Evolutionary conservation across 768 basidiomycete species (phyloP).

Genomic region (Trametes sanguinea): DNA sequence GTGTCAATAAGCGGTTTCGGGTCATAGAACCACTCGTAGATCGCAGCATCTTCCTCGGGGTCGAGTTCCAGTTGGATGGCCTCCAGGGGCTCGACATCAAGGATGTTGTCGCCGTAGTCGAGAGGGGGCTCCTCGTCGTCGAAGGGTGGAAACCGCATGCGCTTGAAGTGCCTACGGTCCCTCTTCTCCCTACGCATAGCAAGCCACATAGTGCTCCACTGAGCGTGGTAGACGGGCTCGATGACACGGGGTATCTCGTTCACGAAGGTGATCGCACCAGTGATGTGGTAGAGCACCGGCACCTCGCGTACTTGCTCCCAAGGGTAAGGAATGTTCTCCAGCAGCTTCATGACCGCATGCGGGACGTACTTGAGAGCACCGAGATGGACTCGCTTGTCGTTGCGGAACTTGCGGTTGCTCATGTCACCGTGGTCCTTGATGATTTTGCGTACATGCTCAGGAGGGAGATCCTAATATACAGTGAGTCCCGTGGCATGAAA

Average conservation of each 20-base stretch:
- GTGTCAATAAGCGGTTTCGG: constrained; percentile 92
- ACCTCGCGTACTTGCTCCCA: constrained; percentile 99
- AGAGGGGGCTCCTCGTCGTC: constrained; percentile 99
- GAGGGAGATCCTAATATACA: constrained; percentile 77
- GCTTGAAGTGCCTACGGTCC: constrained; percentile 98
- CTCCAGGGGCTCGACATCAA: constrained; percentile 97
- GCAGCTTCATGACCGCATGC: constrained; percentile 97
- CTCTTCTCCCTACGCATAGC: constrained; percentile 99
- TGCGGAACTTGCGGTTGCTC: constrained; percentile 98
- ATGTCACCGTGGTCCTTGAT: constrained; percentile 99
- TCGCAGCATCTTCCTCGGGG: constrained; percentile 85
- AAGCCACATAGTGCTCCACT: constrained; percentile 99
- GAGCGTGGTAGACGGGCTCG: constrained; percentile 97
- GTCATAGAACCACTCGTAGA: constrained; percentile 99
- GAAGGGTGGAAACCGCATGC: constrained; percentile 99
- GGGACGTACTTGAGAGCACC: constrained; percentile 98
- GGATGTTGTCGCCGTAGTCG: constrained; percentile 98
- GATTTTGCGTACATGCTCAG: constrained; percentile 98
- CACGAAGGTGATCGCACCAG: constrained; percentile 98
- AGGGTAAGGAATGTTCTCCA: constrained; percentile 97
- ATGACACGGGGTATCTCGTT: constrained; percentile 97
- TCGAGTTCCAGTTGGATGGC: constrained; percentile 97
- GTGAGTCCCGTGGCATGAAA: constrained; percentile 7
- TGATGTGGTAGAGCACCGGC: constrained; percentile 97
- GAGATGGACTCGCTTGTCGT: constrained; percentile 98